A percentile compares a stretch with the other conserved stretches of the same genome.
Conservation (phyloP, 1,139 yeast species). For the Barnettozyma hawaiiensis region DNA sequence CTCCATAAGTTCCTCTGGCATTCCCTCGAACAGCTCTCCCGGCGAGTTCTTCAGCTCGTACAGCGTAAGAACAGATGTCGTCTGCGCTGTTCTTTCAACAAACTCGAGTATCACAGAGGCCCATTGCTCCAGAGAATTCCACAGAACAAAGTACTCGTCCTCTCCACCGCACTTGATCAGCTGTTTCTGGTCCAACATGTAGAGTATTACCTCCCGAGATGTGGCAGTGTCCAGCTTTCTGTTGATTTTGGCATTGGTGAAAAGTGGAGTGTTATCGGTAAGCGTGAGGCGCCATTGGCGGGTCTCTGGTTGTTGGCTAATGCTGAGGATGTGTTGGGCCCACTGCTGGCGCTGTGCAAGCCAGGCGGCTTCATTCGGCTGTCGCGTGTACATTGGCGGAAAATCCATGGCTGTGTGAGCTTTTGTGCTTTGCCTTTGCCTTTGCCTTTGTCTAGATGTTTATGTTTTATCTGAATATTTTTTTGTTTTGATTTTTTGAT, state of each 20-base stretch:
- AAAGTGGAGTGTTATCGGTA: constrained; percentile 33
- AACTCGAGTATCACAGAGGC: constrained; percentile 53
- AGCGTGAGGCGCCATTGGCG: constrained; percentile 31
- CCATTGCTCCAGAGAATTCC: constrained; percentile 78
- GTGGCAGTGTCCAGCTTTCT: constrained; percentile 49
- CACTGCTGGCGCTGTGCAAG: constrained; percentile 63
- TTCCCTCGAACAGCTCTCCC: constrained; percentile 52
- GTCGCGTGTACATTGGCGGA: constrained; percentile 90
- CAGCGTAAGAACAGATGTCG: constrained; percentile 70
- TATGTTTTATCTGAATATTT: too few species aligned
- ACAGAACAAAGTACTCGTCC: constrained; percentile 48
- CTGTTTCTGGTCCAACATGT: constrained; percentile 43
- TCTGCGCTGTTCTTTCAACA: constrained; percentile 73
- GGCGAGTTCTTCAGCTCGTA: constrained; percentile 51
- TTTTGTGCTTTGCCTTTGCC: too few species aligned
- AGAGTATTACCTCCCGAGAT: constrained; percentile 47
- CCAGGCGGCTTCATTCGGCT: constrained; percentile 77
- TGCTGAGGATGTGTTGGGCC: constrained; percentile 52
- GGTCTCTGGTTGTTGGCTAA: constrained; percentile 41
- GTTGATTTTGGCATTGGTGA: constrained; percentile 27
- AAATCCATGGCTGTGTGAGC: constrained; percentile 32
- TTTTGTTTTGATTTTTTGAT: background rate
- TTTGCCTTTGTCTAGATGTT: too few species aligned
- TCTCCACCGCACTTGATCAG: constrained; percentile 18
- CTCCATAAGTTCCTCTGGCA: constrained; percentile 55